phyloP scores from a whole-genome alignment of 2,329 filamentous ascomycete species.

The Pestalotiopsis sp. region DNA sequence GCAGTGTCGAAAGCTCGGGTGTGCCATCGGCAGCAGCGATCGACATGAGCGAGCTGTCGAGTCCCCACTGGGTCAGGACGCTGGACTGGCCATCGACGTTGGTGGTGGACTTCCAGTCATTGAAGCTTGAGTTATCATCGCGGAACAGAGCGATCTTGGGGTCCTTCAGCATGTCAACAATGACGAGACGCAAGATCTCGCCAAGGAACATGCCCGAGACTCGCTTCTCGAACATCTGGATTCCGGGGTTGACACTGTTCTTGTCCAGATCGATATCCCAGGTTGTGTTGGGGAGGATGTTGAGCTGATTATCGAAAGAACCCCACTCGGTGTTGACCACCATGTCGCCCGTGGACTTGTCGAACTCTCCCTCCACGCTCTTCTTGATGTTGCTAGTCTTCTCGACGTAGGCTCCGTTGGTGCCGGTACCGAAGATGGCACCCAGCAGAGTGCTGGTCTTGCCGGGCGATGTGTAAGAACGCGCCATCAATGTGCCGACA shows the following conservation, averaged over 20 bases:
- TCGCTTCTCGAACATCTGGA: constrained; percentile 99
- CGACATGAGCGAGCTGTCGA: constrained; percentile 90
- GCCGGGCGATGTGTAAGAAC: constrained; percentile 90
- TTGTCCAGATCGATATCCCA: constrained; percentile 82
- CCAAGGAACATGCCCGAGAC: constrained; percentile 98
- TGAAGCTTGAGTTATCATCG: constrained; percentile 72
- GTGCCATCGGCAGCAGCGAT: constrained; percentile 82
- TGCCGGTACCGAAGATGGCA: constrained; percentile 96
- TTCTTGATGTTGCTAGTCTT: constrained; percentile 87
- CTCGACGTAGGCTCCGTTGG: constrained; percentile 96
- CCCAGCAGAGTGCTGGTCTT: constrained; percentile 88
- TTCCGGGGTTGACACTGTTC: constrained; percentile 84
- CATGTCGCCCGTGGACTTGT: constrained; percentile 87
- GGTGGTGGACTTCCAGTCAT: constrained; percentile 72
- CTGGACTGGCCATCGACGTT: constrained; percentile 66
- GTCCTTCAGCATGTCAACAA: constrained; percentile 74
- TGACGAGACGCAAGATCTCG: constrained; percentile 81
- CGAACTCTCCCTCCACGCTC: constrained; percentile 69
- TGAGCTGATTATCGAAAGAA: constrained; percentile 93
- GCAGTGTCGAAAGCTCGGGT: constrained; percentile 70
- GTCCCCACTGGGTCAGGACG: constrained; percentile 80
- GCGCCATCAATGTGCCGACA: constrained; percentile 95
- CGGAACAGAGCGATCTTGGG: constrained; percentile 72
- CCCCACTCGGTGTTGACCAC: constrained; percentile 99
- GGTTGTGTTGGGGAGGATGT: constrained; percentile 80